Base-by-base conservation (phyloP, 1,139 yeast genomes). In the Candida buenavistaensis region DNA sequence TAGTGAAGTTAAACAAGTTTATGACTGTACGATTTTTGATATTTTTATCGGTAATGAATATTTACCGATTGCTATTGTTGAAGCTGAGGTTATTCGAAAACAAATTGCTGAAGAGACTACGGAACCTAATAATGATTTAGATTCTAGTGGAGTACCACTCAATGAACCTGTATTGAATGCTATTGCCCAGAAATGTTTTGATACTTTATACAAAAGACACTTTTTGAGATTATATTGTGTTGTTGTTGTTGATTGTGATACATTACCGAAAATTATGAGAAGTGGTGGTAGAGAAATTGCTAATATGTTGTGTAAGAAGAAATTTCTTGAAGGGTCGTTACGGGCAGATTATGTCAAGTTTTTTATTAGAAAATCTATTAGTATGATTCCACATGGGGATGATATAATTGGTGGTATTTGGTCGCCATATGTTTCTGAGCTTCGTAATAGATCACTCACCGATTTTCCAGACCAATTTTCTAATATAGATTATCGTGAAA, bases 241-340 rank as follows among this genome's bases (percentile, higher is more conserved):
- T 5, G 54, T 88, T 41, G 82, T 90, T 3, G 85, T 92, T 2
- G 84, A 89, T 24, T 82, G 88, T 23, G 89, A 87, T 43, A 72
- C 90, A 0, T 68, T 94, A 23, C 97, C 98, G 2, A 76, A 96
- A 51, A 83, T 87, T 16, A 70, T 80, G 55, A 68, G 94, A 50
- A 81, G 88, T 58, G 96, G 96, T 6, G 81, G 95, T 9, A 70
- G 83, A 21, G 98, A 94, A 51, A 85, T 92, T 46, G 97, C 98
- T 2, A 92, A 90, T 48, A 87, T 90, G 81, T 71, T 94, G 32
- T 90, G 96, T 47, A 88, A 90, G 44, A 80, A 86, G 48, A 74
- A 78, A 45, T 89, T 89, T 51, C 70, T 82, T 32, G 84, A 80
- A 46, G 97, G 97, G 2, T 68, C 76, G 8, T 64, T 92, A 23